Evolutionary conservation across 2,329 filamentous ascomycete species (phyloP).

Genomic region (Apiospora arundinis): DNA sequence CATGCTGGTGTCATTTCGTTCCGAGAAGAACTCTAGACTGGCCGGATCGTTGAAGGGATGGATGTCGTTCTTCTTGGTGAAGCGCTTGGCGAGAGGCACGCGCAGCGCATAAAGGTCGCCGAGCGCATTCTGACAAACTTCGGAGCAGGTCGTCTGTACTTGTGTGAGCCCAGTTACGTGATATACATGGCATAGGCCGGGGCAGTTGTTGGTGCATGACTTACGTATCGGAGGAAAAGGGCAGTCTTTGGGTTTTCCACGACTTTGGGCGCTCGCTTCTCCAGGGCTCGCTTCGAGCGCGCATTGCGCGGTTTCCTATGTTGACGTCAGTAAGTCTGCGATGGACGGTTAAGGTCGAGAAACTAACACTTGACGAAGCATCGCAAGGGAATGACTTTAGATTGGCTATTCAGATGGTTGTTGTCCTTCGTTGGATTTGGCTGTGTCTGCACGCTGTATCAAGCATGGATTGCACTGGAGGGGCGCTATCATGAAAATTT

Average conservation of each 20-base stretch:
- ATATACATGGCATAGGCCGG: neutral
- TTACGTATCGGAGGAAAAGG: slow-evolving; percentile 69
- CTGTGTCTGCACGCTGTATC: neutral
- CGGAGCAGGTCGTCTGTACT: slow-evolving; percentile 81
- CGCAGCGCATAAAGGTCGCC: slow-evolving; percentile 86
- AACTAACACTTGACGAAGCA: slow-evolving; percentile 27
- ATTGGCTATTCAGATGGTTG: neutral
- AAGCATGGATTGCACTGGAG: neutral
- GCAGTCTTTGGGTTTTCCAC: slow-evolving; percentile 90
- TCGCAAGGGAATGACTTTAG: neutral
- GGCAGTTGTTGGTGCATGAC: neutral
- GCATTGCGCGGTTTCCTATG: slow-evolving; percentile 70
- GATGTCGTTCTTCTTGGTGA: slow-evolving; percentile 96
- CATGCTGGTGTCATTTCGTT: slow-evolving; percentile 92
- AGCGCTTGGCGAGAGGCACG: slow-evolving; percentile 83
- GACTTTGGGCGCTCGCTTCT: slow-evolving; percentile 88
- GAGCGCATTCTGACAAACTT: slow-evolving; percentile 81
- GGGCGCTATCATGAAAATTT: slow-evolving; percentile 17
- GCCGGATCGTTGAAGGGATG: slow-evolving; percentile 92
- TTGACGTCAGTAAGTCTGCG: neutral
- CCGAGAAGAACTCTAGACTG: slow-evolving; percentile 91
- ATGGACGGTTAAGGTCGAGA: neutral
- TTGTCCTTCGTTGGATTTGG: neutral
- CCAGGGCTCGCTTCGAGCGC: slow-evolving; percentile 92
- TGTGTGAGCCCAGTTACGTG: neutral